Conservation (phyloP, 163 green algal genomes). For the Volvox carteri region DNA sequence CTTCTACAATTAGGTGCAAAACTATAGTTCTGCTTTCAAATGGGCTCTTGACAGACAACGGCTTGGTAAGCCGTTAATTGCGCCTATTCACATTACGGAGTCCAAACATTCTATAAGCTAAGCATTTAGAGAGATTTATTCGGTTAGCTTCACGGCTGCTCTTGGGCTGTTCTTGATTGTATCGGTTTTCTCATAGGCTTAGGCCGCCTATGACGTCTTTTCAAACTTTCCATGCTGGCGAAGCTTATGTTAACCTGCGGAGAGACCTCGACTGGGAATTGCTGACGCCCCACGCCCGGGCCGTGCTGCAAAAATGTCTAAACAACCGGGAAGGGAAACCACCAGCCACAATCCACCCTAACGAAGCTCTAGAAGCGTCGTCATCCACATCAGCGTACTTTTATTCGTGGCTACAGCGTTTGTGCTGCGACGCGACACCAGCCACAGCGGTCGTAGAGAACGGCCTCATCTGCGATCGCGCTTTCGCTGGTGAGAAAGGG, state of each 20-base stretch:
- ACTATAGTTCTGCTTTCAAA: not conserved
- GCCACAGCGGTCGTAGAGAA: not conserved
- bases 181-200: too few relatives aligned
- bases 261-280: not conserved
- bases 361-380: not conserved
- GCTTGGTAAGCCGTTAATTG: too few relatives aligned
- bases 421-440: not conserved
- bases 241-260: not conserved
- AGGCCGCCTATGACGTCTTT: too few relatives aligned
- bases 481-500: conserved; percentile 4
- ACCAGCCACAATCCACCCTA: too few relatives aligned
- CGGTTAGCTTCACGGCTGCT: too few relatives aligned
- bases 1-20: too few relatives aligned
- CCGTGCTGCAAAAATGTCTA: not conserved
- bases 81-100: too few relatives aligned
- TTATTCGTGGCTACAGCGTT: not conserved
- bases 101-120: too few relatives aligned
- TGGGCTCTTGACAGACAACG: not conserved
- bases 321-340: not conserved
- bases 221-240: not conserved
- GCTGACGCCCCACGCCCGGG: not conserved
- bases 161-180: too few relatives aligned
- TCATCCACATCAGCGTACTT: not conserved
- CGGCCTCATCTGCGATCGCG: not conserved
- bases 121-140: too few relatives aligned